Conservation (phyloP, 2,329 filamentous ascomycete species). For the Pseudogymnoascus sp. region DNA sequence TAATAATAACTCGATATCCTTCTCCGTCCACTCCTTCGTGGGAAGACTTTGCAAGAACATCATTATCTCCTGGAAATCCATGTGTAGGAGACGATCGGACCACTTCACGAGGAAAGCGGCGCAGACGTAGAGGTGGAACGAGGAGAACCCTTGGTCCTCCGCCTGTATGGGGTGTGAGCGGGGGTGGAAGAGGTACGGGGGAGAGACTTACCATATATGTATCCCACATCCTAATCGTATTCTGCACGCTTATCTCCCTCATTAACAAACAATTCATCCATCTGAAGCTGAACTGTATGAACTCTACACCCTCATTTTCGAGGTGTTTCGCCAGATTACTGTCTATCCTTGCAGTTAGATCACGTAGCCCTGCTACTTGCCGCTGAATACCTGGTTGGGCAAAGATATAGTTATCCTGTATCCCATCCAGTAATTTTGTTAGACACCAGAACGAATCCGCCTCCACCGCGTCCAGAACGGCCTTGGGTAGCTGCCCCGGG, state of each 20-base stretch:
- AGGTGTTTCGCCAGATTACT: constrained; percentile 76
- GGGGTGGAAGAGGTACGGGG: background rate
- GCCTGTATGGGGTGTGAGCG: constrained; percentile 48
- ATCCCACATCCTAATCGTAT: constrained; percentile 99
- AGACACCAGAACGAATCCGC: constrained; percentile 98
- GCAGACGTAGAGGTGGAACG: constrained; percentile 97
- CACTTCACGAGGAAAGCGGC: constrained; percentile 97
- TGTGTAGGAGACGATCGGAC: constrained; percentile 88
- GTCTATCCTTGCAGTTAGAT: constrained; percentile 88
- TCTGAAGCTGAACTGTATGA: constrained; percentile 97
- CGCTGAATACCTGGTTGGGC: constrained; percentile 94
- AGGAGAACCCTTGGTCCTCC: constrained; percentile 96
- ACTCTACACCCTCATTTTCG: constrained; percentile 86
- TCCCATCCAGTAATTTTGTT: constrained; percentile 94
- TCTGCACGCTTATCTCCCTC: constrained; percentile 92
- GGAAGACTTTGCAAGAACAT: constrained; percentile 97
- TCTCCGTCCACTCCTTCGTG: constrained; percentile 91
- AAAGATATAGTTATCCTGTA: constrained; percentile 98
- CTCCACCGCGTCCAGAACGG: constrained; percentile 92
- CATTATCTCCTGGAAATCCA: constrained; percentile 99
- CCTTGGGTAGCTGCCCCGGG: constrained; percentile 81
- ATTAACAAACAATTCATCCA: constrained; percentile 99
- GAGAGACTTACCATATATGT: constrained; percentile 75
- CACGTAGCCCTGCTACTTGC: constrained; percentile 80
- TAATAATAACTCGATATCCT: constrained; percentile 90